Conservation (phyloP, 306 rosid species). For the Sphenostylis stenocarpa region DNA sequence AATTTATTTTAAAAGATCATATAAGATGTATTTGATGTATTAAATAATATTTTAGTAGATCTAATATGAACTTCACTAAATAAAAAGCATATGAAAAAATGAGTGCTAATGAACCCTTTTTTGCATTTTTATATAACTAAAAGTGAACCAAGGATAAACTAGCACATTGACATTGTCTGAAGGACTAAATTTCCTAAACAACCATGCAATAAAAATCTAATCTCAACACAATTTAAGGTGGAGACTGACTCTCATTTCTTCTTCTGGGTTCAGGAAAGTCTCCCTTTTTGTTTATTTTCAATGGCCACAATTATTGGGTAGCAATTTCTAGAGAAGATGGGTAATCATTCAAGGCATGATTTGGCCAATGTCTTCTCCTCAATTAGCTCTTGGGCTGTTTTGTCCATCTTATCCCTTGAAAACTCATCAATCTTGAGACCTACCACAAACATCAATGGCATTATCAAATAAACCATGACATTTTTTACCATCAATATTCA, state of each 20-base stretch:
- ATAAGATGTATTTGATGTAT: too few relatives aligned
- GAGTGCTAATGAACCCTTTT: too few relatives aligned
- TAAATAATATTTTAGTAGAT: too few relatives aligned
- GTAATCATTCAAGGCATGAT: conserved; percentile 53
- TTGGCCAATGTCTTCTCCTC: conserved; percentile 74
- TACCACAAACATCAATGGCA: conserved; percentile 32
- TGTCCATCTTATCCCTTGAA: conserved; percentile 77
- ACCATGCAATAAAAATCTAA: not conserved
- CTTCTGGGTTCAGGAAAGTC: not conserved
- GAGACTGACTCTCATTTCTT: not conserved
- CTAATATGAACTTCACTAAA: too few relatives aligned
- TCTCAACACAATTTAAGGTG: not conserved
- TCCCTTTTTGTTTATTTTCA: not conserved
- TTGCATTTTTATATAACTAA: not conserved
- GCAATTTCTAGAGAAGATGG: not conserved
- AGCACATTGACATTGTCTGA: not conserved
- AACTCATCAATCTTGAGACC: conserved; percentile 75
- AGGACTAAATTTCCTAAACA: not conserved
- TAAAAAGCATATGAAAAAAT: too few relatives aligned
- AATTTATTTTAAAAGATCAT: too few relatives aligned
- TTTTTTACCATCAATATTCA: not conserved
- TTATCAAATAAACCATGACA: not conserved
- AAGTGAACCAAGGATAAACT: not conserved
- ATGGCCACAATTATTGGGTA: not conserved
- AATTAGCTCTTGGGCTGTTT: conserved; percentile 71